phyloP scores from a whole-genome alignment of 2,329 filamentous ascomycete species.

The Raffaelea ambrosiae region DNA sequence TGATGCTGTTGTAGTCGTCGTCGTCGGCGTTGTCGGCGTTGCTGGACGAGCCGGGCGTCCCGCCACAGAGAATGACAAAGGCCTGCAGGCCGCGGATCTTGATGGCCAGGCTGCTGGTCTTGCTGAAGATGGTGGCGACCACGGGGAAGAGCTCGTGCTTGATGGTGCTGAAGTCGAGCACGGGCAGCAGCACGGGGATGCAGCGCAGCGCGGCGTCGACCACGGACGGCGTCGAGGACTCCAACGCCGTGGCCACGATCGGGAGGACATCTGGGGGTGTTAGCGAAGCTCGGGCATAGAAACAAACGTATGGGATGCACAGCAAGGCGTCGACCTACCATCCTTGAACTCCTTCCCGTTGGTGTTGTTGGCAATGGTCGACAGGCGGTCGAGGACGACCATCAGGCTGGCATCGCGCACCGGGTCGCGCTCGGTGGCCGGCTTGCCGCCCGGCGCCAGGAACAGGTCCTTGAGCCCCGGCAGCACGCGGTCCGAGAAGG shows the following conservation, averaged over 20 bases:
- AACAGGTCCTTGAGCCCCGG: constrained; percentile 80
- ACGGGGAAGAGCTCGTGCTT: constrained; percentile 96
- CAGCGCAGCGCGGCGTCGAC: constrained; percentile 78
- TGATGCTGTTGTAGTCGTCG: constrained; percentile 36
- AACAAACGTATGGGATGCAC: too few relatives aligned
- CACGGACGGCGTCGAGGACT: constrained; percentile 80
- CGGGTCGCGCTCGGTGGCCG: constrained; percentile 59
- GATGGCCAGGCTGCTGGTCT: constrained; percentile 87
- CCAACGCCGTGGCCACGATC: constrained; percentile 72
- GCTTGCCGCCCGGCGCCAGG: constrained; percentile 37
- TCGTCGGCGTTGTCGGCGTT: constrained; percentile 28
- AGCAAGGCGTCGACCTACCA: too few relatives aligned
- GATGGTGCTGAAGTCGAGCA: constrained; percentile 91
- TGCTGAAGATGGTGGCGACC: constrained; percentile 82
- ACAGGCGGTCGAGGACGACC: constrained; percentile 79
- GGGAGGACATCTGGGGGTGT: constrained; percentile 66
- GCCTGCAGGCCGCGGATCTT: constrained; percentile 89
- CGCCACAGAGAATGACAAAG: constrained; percentile 83
- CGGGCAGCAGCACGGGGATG: constrained; percentile 70
- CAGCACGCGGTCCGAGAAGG: constrained; percentile 80
- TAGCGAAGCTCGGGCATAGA: not conserved
- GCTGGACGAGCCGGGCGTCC: constrained; percentile 32
- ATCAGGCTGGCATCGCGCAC: constrained; percentile 84
- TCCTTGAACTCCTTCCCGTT: constrained; percentile 93
- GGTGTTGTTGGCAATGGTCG: constrained; percentile 68